A percentile compares a stretch with the other conserved stretches of the same genome.
Evolutionary conservation across 2,329 filamentous ascomycete species (phyloP).

Genomic region (Shiraia sp.): DNA sequence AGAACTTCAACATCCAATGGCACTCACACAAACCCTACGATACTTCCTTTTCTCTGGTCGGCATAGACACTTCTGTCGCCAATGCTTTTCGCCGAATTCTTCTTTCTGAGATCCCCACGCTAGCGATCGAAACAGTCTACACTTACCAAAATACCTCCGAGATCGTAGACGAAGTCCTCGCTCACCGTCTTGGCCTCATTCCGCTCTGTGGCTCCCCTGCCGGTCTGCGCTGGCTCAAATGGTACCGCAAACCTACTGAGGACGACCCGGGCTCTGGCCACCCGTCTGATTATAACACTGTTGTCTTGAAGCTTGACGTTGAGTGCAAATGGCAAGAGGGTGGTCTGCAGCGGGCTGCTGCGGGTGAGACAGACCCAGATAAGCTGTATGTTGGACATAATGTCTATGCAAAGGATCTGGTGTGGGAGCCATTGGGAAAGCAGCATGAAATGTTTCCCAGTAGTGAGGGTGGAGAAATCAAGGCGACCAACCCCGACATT

Average conservation of each 20-base stretch:
- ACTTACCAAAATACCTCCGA: constrained; percentile 97
- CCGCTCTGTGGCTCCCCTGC: constrained; percentile 80
- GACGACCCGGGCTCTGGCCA: constrained; percentile 45
- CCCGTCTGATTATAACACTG: constrained; percentile 80
- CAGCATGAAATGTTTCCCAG: constrained; percentile 38
- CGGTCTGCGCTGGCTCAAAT: constrained; percentile 80
- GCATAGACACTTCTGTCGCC: constrained; percentile 87
- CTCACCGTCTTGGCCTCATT: constrained; percentile 85
- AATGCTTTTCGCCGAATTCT: constrained; percentile 98
- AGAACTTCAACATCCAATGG: constrained; percentile 75
- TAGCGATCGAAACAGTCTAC: constrained; percentile 93
- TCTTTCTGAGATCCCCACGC: constrained; percentile 88
- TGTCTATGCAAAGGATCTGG: constrained; percentile 60
- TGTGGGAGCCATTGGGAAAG: constrained; percentile 74
- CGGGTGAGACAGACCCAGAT: constrained; percentile 75
- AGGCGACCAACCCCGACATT: constrained; percentile 86
- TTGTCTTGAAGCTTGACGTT: constrained; percentile 75
- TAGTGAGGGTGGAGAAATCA: constrained; percentile 67
- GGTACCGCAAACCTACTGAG: constrained; percentile 72
- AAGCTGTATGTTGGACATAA: constrained; percentile 86
- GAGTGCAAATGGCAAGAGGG: constrained; percentile 79
- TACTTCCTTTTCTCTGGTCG: constrained; percentile 86
- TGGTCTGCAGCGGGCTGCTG: constrained; percentile 58
- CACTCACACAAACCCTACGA: constrained; percentile 80
- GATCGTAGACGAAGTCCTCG: constrained; percentile 95